Conservation (phyloP, 2,329 filamentous ascomycete species). For the Talaromyces albobiverticillius region DNA sequence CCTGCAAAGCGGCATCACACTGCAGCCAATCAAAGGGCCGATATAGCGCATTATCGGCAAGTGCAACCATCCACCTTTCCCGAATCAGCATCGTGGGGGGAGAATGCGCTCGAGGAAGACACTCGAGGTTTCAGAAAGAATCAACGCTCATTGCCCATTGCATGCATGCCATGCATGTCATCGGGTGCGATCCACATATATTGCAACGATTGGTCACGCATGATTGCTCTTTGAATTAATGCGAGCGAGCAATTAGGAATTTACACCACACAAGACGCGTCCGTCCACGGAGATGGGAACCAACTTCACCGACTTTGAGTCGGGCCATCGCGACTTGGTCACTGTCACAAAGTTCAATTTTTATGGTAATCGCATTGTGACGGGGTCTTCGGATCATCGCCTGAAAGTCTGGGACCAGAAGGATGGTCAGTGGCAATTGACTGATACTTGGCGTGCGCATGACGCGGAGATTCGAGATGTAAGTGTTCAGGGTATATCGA, state of each 20-base stretch:
- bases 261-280: not conserved
- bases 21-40: not conserved
- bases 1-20: not conserved
- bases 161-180: not conserved
- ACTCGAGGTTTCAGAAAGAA: no score
- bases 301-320: slow-evolving; percentile 43
- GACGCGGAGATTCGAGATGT: slow-evolving; percentile 88
- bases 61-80: slow-evolving; percentile 5
- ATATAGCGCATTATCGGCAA: slow-evolving; percentile 10
- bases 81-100: slow-evolving; percentile 11
- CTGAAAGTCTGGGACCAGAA: slow-evolving; percentile 84
- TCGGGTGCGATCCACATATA: not conserved
- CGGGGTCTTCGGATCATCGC: slow-evolving; percentile 86
- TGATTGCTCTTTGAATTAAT: not conserved
- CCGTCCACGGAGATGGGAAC: slow-evolving; percentile 31
- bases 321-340: slow-evolving; percentile 62
- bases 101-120: not conserved
- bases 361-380: slow-evolving; percentile 88
- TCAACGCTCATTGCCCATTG: not conserved
- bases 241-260: not conserved
- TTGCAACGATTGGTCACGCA: not conserved
- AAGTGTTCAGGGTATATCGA: slow-evolving; percentile 32
- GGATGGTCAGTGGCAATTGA: slow-evolving; percentile 72
- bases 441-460: slow-evolving; percentile 87
- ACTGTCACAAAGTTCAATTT: slow-evolving; percentile 86